phyloP scores from a whole-genome alignment of 2,329 filamentous ascomycete genomes.

The Phaeosphaeria sp. region DNA sequence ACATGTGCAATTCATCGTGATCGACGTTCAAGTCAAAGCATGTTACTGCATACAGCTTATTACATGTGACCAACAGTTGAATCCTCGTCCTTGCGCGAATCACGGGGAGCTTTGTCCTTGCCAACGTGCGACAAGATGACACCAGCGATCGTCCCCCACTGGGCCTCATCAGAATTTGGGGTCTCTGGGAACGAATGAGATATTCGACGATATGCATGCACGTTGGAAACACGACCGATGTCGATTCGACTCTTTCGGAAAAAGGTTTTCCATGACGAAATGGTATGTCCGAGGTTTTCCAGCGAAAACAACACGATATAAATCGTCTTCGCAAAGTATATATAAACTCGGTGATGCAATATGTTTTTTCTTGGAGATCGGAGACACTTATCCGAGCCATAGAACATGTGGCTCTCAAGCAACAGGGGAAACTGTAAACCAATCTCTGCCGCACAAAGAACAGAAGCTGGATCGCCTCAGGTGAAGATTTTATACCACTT shows the following conservation, averaged over 20 bases:
- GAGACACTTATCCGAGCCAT: conserved; percentile 72
- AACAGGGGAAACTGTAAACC: conserved; percentile 79
- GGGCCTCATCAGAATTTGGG: too few species aligned
- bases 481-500: conserved; percentile 31
- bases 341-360: conserved; percentile 71
- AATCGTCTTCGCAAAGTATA: conserved; percentile 50
- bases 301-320: conserved; percentile 45
- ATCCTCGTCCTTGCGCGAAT: too few species aligned
- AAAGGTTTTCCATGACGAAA: neutral
- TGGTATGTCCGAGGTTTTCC: conserved; percentile 63
- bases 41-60: too few species aligned
- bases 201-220: too few species aligned
- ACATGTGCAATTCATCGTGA: too few species aligned
- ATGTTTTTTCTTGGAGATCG: conserved; percentile 74
- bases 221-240: neutral
- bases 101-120: too few species aligned
- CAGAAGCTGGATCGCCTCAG: conserved; percentile 52
- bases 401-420: conserved; percentile 65
- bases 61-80: too few species aligned
- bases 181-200: too few species aligned
- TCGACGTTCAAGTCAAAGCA: too few species aligned
- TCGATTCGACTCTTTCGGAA: neutral
- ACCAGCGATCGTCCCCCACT: too few species aligned
- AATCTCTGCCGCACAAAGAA: conserved; percentile 78
- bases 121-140: too few species aligned